phyloP scores from a whole-genome alignment of 257 asterid genomes.

The Primulina huaijiensis region DNA sequence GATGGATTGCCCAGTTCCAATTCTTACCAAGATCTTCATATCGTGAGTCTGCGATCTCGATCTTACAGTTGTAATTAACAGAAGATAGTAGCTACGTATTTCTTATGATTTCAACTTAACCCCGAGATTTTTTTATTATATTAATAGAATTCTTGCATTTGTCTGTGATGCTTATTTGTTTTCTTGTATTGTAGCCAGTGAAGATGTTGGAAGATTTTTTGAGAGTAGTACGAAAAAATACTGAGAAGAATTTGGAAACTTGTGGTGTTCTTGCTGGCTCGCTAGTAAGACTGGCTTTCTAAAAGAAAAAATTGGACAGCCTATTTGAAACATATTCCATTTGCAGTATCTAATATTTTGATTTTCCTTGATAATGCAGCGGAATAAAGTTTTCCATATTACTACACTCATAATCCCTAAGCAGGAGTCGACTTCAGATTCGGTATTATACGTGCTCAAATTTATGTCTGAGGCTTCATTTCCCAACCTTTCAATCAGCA shows the following conservation, averaged over 20 bases:
- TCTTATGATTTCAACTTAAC: conserved; percentile 2
- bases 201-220: conserved; percentile 87
- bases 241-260: conserved; percentile 76
- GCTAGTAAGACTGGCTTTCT: conserved; percentile 52
- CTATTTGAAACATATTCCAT: conserved; percentile 4
- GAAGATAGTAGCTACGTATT: conserved; percentile 7
- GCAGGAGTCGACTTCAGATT: conserved; percentile 96
- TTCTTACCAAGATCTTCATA: conserved; percentile 82
- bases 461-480: conserved; percentile 16
- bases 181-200: conserved; percentile 61
- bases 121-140: conserved; percentile 17
- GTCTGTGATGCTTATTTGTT: conserved; percentile 26
- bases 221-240: conserved; percentile 78
- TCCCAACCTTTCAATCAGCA: conserved; percentile 23
- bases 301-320: conserved; percentile 13
- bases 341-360: conserved; percentile 22
- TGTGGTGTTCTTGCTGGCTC: conserved; percentile 98
- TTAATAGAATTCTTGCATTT: conserved; percentile 10
- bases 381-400: conserved; percentile 74
- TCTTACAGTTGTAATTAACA: conserved; percentile 12
- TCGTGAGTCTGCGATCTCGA: conserved; percentile 57
- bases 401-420: conserved; percentile 87
- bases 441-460: conserved; percentile 42
- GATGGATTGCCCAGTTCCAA: conserved; percentile 55
- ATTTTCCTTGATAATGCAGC: conserved; percentile 52